A percentile compares a stretch with the other conserved stretches of the same genome.
Evolutionary conservation across 306 rosid genomes (phyloP).

Genomic region (Gastrolobium villosum): DNA sequence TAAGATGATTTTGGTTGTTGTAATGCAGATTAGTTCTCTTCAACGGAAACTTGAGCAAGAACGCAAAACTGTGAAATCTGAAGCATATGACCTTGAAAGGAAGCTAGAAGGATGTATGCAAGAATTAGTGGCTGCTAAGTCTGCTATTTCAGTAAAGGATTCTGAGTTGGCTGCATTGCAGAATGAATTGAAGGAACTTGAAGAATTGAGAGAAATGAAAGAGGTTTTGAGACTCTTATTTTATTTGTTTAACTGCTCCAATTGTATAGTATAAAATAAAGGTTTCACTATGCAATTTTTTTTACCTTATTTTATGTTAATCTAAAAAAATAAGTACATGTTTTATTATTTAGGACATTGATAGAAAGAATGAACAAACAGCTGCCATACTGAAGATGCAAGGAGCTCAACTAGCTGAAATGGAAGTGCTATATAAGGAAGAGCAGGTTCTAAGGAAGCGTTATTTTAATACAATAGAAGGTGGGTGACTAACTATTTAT

Average conservation of each 20-base stretch:
- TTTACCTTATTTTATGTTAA: conserved; percentile 21
- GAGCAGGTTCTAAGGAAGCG: conserved; percentile 94
- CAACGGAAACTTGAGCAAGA: conserved; percentile 74
- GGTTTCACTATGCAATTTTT: neutral
- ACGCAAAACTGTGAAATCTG: conserved; percentile 65
- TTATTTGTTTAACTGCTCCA: neutral
- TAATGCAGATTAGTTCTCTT: conserved; percentile 66
- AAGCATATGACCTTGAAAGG: conserved; percentile 69
- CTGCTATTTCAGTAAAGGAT: conserved; percentile 68
- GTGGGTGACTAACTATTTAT: conserved; percentile 48
- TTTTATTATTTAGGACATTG: conserved; percentile 74
- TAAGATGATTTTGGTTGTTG: conserved; percentile 42
- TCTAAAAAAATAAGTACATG: neutral
- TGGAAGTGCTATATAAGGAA: conserved; percentile 91
- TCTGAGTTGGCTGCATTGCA: conserved; percentile 73
- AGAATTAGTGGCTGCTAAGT: conserved; percentile 66
- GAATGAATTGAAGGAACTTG: conserved; percentile 82
- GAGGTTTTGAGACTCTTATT: conserved; percentile 61
- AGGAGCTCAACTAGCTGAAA: conserved; percentile 90
- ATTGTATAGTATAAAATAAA: conserved; percentile 15
- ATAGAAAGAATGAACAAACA: conserved; percentile 97
- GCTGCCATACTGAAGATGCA: conserved; percentile 94
- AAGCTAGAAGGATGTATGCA: conserved; percentile 67
- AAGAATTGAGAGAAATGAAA: conserved; percentile 96
- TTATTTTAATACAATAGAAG: conserved; percentile 92